These are phyloP conservation scores for Candida quercuum DNA, from an alignment of 805 yeast species.

Conservation along the genomic window DNA sequence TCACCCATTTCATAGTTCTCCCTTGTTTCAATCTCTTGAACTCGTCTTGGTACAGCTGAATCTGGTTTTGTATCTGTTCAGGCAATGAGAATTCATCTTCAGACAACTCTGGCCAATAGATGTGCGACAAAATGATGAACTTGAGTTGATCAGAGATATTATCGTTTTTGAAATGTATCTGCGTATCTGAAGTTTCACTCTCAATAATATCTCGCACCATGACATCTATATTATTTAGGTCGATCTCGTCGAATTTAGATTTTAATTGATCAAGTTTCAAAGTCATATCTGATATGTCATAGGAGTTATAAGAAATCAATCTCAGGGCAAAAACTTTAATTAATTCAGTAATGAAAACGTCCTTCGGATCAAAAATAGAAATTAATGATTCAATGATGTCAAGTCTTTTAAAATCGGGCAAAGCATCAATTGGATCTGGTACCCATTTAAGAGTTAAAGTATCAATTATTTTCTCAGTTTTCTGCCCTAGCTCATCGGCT, in stretches of 20 bases:
- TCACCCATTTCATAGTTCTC: slow-evolving; percentile 49
- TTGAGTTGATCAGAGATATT: slow-evolving; percentile 31
- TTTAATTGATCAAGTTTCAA: slow-evolving; percentile 49
- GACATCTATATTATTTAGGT: slow-evolving; percentile 67
- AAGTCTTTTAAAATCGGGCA: slow-evolving; percentile 72
- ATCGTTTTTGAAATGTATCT: slow-evolving; percentile 25
- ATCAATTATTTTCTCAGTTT: slow-evolving; percentile 13
- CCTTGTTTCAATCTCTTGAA: slow-evolving; percentile 48
- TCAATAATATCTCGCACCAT: slow-evolving; percentile 73
- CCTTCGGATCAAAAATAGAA: slow-evolving; percentile 67
- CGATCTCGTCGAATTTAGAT: slow-evolving; percentile 58
- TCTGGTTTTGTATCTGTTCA: slow-evolving; percentile 30
- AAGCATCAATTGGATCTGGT: slow-evolving; percentile 87
- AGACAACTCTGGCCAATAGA: slow-evolving; percentile 68
- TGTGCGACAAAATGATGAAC: slow-evolving; percentile 63
- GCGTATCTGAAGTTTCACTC: slow-evolving; percentile 42
- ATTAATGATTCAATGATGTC: slow-evolving; percentile 70
- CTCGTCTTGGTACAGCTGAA: slow-evolving; percentile 37
- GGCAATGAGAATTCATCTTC: slow-evolving; percentile 39
- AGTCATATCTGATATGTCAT: slow-evolving; percentile 34
- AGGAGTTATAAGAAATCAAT: slow-evolving; percentile 35
- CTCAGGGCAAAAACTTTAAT: slow-evolving; percentile 53
- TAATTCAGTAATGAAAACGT: slow-evolving; percentile 60
- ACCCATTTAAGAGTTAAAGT: slow-evolving; percentile 46
- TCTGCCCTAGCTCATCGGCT: slow-evolving; percentile 41